These are phyloP conservation scores for Sclerotinia spermophila DNA, from an alignment of 2,329 filamentous ascomycete genomes.

Conservation along the genomic window DNA sequence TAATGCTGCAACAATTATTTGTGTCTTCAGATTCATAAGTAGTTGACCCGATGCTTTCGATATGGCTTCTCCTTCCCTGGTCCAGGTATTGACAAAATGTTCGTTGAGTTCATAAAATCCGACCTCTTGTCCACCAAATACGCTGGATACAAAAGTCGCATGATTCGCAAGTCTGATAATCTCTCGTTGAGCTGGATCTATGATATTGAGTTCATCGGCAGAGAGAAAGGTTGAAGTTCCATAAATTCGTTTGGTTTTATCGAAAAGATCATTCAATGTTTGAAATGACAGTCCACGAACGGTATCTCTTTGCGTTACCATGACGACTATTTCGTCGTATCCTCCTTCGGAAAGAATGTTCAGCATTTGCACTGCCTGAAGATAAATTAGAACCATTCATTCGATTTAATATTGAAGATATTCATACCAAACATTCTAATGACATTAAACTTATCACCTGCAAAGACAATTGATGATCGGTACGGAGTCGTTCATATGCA, in stretches of 20 bases:
- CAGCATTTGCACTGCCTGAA: constrained; percentile 55
- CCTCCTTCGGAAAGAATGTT: constrained; percentile 53
- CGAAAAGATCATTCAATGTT: constrained; percentile 58
- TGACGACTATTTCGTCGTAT: constrained; percentile 53
- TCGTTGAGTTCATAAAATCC: constrained; percentile 62
- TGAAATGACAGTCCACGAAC: constrained; percentile 59
- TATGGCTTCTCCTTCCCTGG: constrained; percentile 54
- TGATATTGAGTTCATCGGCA: constrained; percentile 49
- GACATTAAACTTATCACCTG: constrained; percentile 59
- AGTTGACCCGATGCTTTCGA: constrained; percentile 58
- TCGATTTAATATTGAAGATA: not conserved
- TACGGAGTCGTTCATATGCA: not conserved
- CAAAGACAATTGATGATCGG: constrained; percentile 38
- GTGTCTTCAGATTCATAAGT: constrained; percentile 63
- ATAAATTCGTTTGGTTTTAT: constrained; percentile 60
- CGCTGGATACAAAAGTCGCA: constrained; percentile 60
- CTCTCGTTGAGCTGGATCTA: constrained; percentile 51
- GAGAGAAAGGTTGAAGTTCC: constrained; percentile 50
- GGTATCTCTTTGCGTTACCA: constrained; percentile 53
- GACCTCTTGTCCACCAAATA: constrained; percentile 62
- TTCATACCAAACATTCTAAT: constrained; percentile 55
- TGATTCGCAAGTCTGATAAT: constrained; percentile 62
- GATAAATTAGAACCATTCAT: constrained; percentile 11
- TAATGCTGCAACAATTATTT: constrained; percentile 61
- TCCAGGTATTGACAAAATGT: constrained; percentile 60